Conservation (phyloP, 768 basidiomycete species). For the Boletus pseudopeckii region DNA sequence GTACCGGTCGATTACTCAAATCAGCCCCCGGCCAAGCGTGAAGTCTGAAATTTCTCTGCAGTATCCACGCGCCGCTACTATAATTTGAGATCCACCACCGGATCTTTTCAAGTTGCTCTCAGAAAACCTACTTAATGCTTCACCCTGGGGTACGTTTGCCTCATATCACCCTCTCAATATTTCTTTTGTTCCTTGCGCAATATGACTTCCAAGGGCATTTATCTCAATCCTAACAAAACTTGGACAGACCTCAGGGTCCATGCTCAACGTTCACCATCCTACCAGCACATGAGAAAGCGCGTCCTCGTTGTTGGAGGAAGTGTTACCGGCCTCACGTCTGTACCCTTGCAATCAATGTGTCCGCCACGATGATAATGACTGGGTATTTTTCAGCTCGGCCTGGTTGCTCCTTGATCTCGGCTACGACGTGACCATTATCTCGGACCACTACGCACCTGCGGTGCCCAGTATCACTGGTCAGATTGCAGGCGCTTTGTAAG, state of each 20-base stretch:
- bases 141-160: not conserved
- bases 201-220: not conserved
- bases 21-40: no score
- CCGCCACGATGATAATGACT: not conserved
- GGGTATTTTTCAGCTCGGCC: not conserved
- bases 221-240: not conserved
- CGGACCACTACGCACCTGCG: not conserved
- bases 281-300: not conserved
- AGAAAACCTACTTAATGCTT: not conserved
- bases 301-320: not conserved
- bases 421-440: not conserved
- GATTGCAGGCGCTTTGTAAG: not conserved
- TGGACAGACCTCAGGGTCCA: not conserved
- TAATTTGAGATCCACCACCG: not conserved
- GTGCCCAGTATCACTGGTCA: not conserved
- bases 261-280: not conserved
- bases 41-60: not conserved
- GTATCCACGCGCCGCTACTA: not conserved
- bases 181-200: not conserved
- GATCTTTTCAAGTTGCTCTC: not conserved
- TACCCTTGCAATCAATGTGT: not conserved
- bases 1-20: not conserved
- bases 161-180: not conserved
- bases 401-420: not conserved
- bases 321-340: not conserved